These are phyloP conservation scores for Dendrocalamus sinicus DNA, from an alignment of 176 grass and related monocot species.

Conservation along the genomic window DNA sequence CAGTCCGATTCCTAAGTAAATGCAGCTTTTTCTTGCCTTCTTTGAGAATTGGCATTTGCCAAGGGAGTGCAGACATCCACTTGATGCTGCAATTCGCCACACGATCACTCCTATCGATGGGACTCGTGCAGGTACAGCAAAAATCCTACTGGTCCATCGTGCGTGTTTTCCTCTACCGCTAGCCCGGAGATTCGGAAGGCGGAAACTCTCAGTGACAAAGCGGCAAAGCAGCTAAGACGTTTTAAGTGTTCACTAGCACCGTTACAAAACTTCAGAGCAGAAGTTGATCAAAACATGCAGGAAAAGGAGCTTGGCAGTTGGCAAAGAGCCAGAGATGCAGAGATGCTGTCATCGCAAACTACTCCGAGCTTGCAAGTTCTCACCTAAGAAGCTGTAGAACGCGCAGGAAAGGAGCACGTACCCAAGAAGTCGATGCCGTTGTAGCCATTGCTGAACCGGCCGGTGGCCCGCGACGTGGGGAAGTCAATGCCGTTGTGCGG, in stretches of 20 bases:
- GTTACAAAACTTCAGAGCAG: not conserved
- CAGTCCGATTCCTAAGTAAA: not conserved
- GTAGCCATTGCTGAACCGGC: conserved; percentile 65
- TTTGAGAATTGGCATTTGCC: not conserved
- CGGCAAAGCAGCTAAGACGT: not conserved
- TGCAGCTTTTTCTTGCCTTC: not conserved
- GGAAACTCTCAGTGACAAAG: not conserved
- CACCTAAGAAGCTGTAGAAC: not conserved
- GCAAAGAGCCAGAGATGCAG: not conserved
- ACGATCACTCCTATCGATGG: not conserved
- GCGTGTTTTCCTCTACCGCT: not conserved
- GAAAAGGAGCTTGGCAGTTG: not conserved
- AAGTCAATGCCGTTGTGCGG: conserved; percentile 72
- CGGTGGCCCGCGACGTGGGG: conserved; percentile 55
- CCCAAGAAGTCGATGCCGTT: conserved; percentile 64
- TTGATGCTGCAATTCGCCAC: not conserved
- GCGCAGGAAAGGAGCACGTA: conserved; percentile 16
- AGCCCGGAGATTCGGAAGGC: not conserved
- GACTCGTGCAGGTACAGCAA: not conserved
- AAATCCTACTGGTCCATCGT: not conserved
- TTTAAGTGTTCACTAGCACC: not conserved
- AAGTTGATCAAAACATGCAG: not conserved
- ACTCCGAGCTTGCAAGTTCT: not conserved
- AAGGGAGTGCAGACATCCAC: not conserved
- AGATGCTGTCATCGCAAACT: not conserved